A percentile compares a stretch with the other conserved stretches of the same genome.
Conservation (phyloP, 441 rosid genomes). For the Gossypium gossypioides region DNA sequence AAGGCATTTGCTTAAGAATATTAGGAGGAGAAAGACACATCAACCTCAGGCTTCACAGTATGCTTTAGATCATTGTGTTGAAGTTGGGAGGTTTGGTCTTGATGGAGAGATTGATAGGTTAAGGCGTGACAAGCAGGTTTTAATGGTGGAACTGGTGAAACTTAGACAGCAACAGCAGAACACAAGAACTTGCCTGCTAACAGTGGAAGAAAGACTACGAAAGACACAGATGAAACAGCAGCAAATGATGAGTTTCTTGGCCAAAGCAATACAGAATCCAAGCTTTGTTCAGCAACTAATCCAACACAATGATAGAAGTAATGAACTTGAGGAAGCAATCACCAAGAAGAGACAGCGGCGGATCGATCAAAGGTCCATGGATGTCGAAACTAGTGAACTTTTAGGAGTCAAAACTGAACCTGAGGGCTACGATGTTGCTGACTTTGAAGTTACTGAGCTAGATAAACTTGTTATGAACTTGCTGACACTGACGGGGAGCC, state of each 20-base stretch:
- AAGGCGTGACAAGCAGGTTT: slow-evolving; percentile 57
- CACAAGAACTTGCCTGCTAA: slow-evolving; percentile 42
- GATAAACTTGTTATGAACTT: slow-evolving; percentile 41
- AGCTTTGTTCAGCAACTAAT: slow-evolving; percentile 48
- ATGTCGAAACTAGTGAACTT: slow-evolving; percentile 21
- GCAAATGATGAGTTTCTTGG: slow-evolving; percentile 74
- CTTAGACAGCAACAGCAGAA: slow-evolving; percentile 69
- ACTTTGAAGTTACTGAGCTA: slow-evolving; percentile 36
- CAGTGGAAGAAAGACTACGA: slow-evolving; percentile 57
- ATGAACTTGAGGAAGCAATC: slow-evolving; percentile 50
- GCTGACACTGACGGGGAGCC: slow-evolving; percentile 29
- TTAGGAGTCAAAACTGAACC: slow-evolving; percentile 35
- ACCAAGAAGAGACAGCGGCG: slow-evolving; percentile 47
- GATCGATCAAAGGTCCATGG: slow-evolving; percentile 35
- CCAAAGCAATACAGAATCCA: slow-evolving; percentile 63
- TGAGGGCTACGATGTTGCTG: slow-evolving; percentile 27
- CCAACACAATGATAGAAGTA: slow-evolving; percentile 43
- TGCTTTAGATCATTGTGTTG: slow-evolving; percentile 47
- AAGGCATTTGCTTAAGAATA: slow-evolving; percentile 65
- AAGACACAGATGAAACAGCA: slow-evolving; percentile 62
- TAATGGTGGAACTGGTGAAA: slow-evolving; percentile 65
- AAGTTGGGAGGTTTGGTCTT: slow-evolving; percentile 57
- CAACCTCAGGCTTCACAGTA: slow-evolving; percentile 33
- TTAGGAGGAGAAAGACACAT: slow-evolving; percentile 53
- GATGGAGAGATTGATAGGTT: slow-evolving; percentile 63